Evolutionary conservation across 1,284 basidiomycete species (phyloP), one percentile per base, ranked within the genome.

Genomic region (Ceratobasidium sp.): DNA sequence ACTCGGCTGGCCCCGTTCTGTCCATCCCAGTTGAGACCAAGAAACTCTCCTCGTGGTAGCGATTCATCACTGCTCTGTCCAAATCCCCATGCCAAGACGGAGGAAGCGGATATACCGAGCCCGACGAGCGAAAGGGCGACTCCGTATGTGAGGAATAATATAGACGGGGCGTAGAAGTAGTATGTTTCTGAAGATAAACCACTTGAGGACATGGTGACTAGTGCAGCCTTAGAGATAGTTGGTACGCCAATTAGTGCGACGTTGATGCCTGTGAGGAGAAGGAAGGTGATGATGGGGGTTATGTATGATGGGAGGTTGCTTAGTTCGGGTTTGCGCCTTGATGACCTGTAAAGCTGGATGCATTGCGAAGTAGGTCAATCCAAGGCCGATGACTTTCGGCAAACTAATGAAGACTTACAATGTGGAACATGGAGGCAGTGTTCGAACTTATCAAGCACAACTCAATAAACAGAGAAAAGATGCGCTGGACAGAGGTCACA

Each of bases 381-480:
- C 2, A 5, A 12, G 1, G 15, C 15, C 33, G 13, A 38, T 13
- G 9, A 28, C 13, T 13, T 52, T 40, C 44, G 23, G 42, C 7
- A 28, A n/a, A 46, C 38, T 20, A 54, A 40, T 2, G 46, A 26
- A 15, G 65, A 64, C 73, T 54, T 5, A 75, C 73, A 33, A 75
- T 62, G 40, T 75, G 62, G 48, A 65, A 75, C 40, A 75, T 75
- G 10, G 57, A 48, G 10, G 62, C 61, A 7, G 61, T 75, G 62
- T 75, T 75, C 17, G 73, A 65, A 17, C 59, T 46, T 62, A 75
- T 65, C 62, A 75, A 56, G 40, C 46, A 57, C 48, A 75, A 52
- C 33, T 75, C 61, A 17, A 75, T 40, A 13, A 75, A n/a, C 38
- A 75, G 20, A 20, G 73, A 46, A 23, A 75, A 56, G n/a, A 75